A percentile compares a stretch with the other conserved stretches of the same genome.
phyloP scores from a whole-genome alignment of 2,329 filamentous ascomycete species.

The Xylaria sp. region DNA sequence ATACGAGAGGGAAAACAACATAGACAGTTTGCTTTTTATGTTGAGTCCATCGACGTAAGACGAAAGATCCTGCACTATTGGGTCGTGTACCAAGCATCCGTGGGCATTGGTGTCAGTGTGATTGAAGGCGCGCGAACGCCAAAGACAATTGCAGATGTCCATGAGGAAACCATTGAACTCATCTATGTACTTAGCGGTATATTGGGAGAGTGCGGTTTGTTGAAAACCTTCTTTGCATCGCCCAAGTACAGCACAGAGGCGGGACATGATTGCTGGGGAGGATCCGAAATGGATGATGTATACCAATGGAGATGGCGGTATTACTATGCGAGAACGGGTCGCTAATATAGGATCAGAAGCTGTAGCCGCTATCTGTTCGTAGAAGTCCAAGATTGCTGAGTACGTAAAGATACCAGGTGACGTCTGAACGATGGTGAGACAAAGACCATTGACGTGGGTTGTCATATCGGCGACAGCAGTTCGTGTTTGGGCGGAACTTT shows the following conservation, averaged over 20 bases:
- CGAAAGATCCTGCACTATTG: constrained; percentile 49
- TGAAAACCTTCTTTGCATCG: constrained; percentile 77
- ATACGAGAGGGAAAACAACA: constrained; percentile 61
- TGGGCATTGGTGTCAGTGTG: constrained; percentile 63
- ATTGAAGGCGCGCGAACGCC: constrained; percentile 74
- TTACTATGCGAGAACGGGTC: constrained; percentile 63
- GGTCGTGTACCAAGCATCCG: constrained; percentile 53
- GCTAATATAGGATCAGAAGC: constrained; percentile 56
- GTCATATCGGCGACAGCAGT: constrained; percentile 46
- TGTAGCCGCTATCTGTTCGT: constrained; percentile 61
- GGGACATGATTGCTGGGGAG: constrained; percentile 66
- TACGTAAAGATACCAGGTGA: constrained; percentile 46
- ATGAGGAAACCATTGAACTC: constrained; percentile 83
- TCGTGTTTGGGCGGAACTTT: constrained; percentile 41
- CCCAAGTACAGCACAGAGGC: constrained; percentile 70
- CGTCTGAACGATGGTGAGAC: constrained; percentile 62
- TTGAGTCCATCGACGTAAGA: constrained; percentile 54
- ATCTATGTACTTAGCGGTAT: constrained; percentile 63
- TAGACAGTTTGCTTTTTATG: constrained; percentile 48
- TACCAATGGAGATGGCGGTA: constrained; percentile 68
- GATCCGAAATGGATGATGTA: constrained; percentile 72
- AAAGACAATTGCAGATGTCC: constrained; percentile 83
- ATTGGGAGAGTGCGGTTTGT: constrained; percentile 42
- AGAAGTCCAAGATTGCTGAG: constrained; percentile 70
- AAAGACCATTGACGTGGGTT: constrained; percentile 56